A percentile compares a stretch with the other conserved stretches of the same genome.
Evolutionary conservation across 169 alveolate species (phyloP).

Genomic region (Cryptosporidium muris): DNA sequence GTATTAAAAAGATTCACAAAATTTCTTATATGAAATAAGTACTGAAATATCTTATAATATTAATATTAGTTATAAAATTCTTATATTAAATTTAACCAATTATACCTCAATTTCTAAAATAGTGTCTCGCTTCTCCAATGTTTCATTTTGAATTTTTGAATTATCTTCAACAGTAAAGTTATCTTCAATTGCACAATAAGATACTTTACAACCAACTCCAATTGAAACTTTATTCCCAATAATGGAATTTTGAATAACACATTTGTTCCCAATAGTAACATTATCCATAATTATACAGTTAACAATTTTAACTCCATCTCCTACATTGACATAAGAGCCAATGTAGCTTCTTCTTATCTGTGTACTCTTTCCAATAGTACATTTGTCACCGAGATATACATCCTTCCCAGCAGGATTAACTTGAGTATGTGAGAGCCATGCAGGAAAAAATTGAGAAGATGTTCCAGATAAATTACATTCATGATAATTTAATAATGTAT

Average conservation of each 20-base stretch:
- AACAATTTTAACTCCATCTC: constrained; percentile 60
- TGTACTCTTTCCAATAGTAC: constrained; percentile 25
- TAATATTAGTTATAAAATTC: background rate
- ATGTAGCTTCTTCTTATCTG: constrained; percentile 47
- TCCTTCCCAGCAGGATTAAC: constrained; percentile 24
- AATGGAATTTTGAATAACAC: constrained; percentile 63
- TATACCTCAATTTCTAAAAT: constrained; percentile 31
- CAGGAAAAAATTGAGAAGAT: constrained; percentile 4
- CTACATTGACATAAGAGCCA: constrained; percentile 31
- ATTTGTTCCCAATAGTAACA: constrained; percentile 35
- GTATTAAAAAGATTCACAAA: no score
- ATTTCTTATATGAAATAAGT: background rate
- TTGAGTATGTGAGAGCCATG: constrained; percentile 9
- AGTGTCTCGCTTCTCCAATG: constrained; percentile 43
- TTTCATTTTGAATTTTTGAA: constrained; percentile 48
- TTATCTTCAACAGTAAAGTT: constrained; percentile 17
- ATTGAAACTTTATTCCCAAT: constrained; percentile 3
- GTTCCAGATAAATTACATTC: constrained; percentile 61
- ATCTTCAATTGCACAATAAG: constrained; percentile 28
- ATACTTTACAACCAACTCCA: constrained; percentile 24
- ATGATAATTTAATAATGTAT: constrained; percentile 20
- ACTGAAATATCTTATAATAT: background rate
- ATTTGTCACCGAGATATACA: constrained; percentile 15
- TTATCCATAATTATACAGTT: constrained; percentile 36
- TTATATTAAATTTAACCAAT: background rate